These are phyloP conservation scores for Talaromyces albobiverticillius DNA, from an alignment of 2,329 filamentous ascomycete genomes.

Conservation along the genomic window DNA sequence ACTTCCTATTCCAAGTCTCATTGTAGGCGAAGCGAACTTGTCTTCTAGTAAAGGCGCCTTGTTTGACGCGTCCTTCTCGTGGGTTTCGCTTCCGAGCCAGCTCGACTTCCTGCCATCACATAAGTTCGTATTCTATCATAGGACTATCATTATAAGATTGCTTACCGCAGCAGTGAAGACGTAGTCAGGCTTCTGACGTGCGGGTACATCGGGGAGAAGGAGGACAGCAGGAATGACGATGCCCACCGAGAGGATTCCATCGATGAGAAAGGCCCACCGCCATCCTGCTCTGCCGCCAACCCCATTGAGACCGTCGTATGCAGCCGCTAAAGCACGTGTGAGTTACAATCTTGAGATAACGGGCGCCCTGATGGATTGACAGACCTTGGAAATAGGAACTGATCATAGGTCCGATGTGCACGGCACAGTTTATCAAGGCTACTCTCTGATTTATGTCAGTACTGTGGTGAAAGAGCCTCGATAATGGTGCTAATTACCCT, in stretches of 20 bases:
- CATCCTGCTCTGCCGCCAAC: slow-evolving; percentile 50
- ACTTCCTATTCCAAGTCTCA: too few species aligned
- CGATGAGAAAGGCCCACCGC: slow-evolving; percentile 59
- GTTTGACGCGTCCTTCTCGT: neutral
- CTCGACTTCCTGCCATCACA: neutral
- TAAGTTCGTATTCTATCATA: too few species aligned
- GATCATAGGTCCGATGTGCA: slow-evolving; percentile 53
- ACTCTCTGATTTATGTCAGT: too few species aligned
- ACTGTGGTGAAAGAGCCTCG: too few species aligned
- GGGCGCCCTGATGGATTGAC: too few species aligned
- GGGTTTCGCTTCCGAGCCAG: neutral
- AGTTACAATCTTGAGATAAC: too few species aligned
- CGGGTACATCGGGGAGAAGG: neutral
- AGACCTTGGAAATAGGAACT: slow-evolving; percentile 53
- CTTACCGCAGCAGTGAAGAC: neutral
- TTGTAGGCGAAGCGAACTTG: neutral
- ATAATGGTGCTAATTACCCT: too few species aligned
- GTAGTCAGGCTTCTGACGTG: neutral
- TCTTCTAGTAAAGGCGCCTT: neutral
- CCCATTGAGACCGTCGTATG: slow-evolving; percentile 53
- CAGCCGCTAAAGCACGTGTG: slow-evolving; percentile 37
- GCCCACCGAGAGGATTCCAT: slow-evolving; percentile 38
- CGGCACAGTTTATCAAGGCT: too few species aligned
- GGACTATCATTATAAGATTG: too few species aligned
- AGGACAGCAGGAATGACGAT: neutral